Percentiles rank a stretch among this genome's conserved stretches.
Conservation (phyloP, 2,329 filamentous ascomycete genomes). For the Magnaporthiopsis rhizophila region DNA sequence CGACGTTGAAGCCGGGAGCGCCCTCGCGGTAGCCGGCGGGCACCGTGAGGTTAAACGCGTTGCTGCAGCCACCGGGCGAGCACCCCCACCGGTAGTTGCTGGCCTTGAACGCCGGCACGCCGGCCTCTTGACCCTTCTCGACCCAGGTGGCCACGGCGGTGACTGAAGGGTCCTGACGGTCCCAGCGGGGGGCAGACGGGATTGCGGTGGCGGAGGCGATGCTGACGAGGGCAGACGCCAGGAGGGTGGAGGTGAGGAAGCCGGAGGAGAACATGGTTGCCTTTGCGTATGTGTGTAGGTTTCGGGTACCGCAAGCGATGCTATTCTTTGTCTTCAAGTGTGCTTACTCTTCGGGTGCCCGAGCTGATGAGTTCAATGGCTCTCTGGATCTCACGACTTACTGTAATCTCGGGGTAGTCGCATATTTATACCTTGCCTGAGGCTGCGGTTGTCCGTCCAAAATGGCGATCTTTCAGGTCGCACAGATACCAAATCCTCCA, state of each 20-base stretch:
- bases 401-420: neutral
- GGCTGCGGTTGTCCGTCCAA: neutral
- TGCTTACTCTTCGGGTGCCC: neutral
- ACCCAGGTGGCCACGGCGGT: neutral
- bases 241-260: neutral
- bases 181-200: neutral
- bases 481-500: neutral
- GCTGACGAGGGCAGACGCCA: neutral
- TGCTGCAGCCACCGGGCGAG: conserved; percentile 18
- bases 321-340: neutral
- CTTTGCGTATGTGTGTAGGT: neutral
- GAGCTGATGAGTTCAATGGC: neutral
- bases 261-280: neutral
- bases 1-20: conserved; percentile 19
- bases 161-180: neutral
- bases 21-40: conserved; percentile 14
- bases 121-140: neutral
- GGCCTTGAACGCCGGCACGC: neutral
- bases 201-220: neutral
- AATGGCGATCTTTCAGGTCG: neutral
- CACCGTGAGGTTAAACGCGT: conserved; percentile 17
- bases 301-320: neutral
- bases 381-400: neutral
- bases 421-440: neutral
- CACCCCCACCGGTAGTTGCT: conserved; percentile 12